Base-by-base conservation (phyloP, 805 yeast genomes). In the Wickerhamomyces sydowiorum region DNA sequence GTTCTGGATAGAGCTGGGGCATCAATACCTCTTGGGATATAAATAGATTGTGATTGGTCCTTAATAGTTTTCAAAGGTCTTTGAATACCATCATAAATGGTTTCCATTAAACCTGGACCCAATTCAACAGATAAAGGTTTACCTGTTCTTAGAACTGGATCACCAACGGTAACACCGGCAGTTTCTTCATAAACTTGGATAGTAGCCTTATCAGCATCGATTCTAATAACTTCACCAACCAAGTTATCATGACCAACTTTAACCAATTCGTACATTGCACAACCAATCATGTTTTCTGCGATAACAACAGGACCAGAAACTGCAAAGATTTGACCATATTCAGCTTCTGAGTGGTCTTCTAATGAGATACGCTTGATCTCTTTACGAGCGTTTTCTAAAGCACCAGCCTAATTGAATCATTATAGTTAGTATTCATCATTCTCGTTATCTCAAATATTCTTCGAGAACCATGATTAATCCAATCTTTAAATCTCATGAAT, bases 41-140 rank as follows among this genome's bases (percentile, higher is more conserved):
- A 93, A 61, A 93, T 93, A 38, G 96, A 86, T 61, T 90, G 83
- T 20, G 97, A 82, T 39, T 66, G 62, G 51, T 90, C 95, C 64
- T 83, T 86, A 61, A 93, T 93, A 37, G 95, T 88, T 67, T 86
- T 86, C 66, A 93, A 78, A 36, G 99, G 99, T 74, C 99, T 88
- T 72, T 93, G 99, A 66, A 93, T 93, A 75, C 99, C 99, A 68
- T 93, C 99, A 63, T 93, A 93, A 64, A 93, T 93, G 54, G 96
- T 93, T 70, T 93, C 99, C 96, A 93, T 90, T 59, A 93, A 77
- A 65, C 99, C 99, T 24, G 99, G 99, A 62, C 99, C 99, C 63
- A 93, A 75, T 70, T 93, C 99, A 41, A 93, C 99, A 40, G 97
- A 89, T 55, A 93, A 75, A n/a, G 99, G 99, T 68, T 93, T 89